Evolutionary conservation across 345 rosid species (phyloP), one percentile per base, ranked within the genome.

Genomic region (rapeseed (Brassica napus)): DNA sequence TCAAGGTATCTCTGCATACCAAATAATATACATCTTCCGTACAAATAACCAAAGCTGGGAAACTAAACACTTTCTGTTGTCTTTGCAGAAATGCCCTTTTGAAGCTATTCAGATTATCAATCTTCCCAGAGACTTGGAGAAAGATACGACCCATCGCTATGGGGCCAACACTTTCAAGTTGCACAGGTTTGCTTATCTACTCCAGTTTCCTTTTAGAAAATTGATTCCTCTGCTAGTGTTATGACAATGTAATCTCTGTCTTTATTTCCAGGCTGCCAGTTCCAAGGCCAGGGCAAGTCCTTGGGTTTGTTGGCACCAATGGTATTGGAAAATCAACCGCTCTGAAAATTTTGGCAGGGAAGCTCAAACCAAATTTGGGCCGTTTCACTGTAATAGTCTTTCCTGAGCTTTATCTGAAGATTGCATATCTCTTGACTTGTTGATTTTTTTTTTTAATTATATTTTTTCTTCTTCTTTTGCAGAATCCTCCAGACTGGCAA

Each of bases 401-500:
- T 37, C 72, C 44, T 49, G 16, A 67, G 16, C n/a, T 24, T 64
- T 26, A 1, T 68, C 9, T 66, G 10, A 23, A 66, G 26, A 23
- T 68, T 76, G 49, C 23, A 21, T 21, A 61, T 35, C 11, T 23
- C 72, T 65, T 9, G 31, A n/a, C 5, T 47, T 55, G n/a, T 73
- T 49, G 28, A 44, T 61, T 44, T 75, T 26, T 44, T 1, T 12
- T 30, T n/a, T n/a, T n/a, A n/a, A 26, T 26, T 2, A 47, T 12
- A 35, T 49, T 2, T 26, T 26, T 26, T 26, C 28, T n/a, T n/a
- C 28, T 26, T 3, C 2, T 24, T 55, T 64, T 44, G 69, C 91
- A 95, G 99, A 95, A 82, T 67, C 99, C 99, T 86, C 99, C 99
- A 16, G 98, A 95, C 83, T 95, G 99, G 99, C 99, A 95, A 82